A percentile compares a stretch with the other conserved stretches of the same genome.
phyloP scores from a whole-genome alignment of 2,329 filamentous ascomycete genomes.

The Xylaria hypoxylon region DNA sequence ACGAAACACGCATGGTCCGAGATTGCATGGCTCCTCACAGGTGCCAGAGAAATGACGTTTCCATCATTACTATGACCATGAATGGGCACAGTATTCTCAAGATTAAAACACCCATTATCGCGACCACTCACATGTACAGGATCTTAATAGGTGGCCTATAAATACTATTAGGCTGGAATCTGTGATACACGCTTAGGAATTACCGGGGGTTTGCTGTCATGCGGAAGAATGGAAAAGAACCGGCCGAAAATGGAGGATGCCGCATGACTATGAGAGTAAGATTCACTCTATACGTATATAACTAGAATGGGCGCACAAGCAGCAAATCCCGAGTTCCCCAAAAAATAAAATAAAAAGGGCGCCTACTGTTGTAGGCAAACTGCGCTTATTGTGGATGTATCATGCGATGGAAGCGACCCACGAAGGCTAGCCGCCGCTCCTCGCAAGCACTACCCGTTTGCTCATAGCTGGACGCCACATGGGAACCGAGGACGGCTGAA shows the following conservation, averaged over 20 bases:
- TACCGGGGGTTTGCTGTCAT: not conserved
- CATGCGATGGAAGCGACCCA: not conserved
- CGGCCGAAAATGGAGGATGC: not conserved
- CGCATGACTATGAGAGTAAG: not conserved
- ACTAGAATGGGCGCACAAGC: not conserved
- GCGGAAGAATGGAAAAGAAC: not conserved
- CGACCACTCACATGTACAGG: not conserved
- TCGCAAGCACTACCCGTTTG: not conserved
- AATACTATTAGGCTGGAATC: not conserved
- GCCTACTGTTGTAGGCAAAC: constrained; percentile 5
- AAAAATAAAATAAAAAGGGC: not conserved
- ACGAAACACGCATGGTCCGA: not conserved
- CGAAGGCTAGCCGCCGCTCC: not conserved
- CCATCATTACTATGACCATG: not conserved
- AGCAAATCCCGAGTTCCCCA: not conserved
- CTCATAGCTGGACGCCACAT: not conserved
- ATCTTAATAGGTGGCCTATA: not conserved
- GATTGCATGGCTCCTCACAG: not conserved
- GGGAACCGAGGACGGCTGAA: not conserved
- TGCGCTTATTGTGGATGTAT: constrained; percentile 6
- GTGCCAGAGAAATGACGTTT: not conserved
- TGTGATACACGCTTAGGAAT: not conserved
- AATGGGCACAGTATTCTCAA: not conserved
- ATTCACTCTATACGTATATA: not conserved
- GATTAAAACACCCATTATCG: not conserved